These are phyloP conservation scores for Amanita phalloides DNA, from an alignment of 768 basidiomycete species.

Conservation along the genomic window DNA sequence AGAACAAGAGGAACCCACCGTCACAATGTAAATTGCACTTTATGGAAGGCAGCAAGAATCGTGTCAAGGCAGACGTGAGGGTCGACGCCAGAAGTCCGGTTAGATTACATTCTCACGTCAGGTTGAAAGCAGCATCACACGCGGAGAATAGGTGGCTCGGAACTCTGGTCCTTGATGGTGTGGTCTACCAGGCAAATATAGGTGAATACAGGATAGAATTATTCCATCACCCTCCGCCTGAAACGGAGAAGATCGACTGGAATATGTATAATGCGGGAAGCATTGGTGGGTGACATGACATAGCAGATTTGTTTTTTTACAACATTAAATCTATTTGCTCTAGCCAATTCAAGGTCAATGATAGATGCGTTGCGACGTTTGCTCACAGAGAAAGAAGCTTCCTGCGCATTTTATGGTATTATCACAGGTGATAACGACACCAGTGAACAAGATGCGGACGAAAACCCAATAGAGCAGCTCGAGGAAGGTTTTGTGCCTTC, in stretches of 20 bases:
- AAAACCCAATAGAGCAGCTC: neutral
- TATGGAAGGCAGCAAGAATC: conserved; percentile 22
- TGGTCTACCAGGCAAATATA: conserved; percentile 41
- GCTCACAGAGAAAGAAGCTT: conserved; percentile 27
- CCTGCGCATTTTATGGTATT: conserved; percentile 38
- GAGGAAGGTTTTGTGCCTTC: neutral
- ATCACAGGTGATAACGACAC: conserved; percentile 23
- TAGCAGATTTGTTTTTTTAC: neutral
- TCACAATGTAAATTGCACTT: conserved; percentile 27
- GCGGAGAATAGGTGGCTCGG: conserved; percentile 38
- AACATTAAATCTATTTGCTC: neutral
- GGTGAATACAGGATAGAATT: conserved; percentile 47
- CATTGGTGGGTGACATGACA: conserved; percentile 26
- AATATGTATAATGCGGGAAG: conserved; percentile 54
- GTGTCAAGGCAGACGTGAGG: conserved; percentile 41
- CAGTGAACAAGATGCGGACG: conserved; percentile 1
- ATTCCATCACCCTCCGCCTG: conserved; percentile 49
- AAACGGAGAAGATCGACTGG: conserved; percentile 52
- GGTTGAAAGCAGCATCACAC: conserved; percentile 47
- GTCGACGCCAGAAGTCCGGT: conserved; percentile 40
- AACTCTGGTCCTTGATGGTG: conserved; percentile 41
- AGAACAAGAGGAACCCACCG: conserved; percentile 32
- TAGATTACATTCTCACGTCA: conserved; percentile 56
- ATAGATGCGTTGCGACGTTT: conserved; percentile 48
- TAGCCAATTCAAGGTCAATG: conserved; percentile 57